Evolutionary conservation across 352 stramenopile species (phyloP).

Genomic region (Pythium folliculosum): DNA sequence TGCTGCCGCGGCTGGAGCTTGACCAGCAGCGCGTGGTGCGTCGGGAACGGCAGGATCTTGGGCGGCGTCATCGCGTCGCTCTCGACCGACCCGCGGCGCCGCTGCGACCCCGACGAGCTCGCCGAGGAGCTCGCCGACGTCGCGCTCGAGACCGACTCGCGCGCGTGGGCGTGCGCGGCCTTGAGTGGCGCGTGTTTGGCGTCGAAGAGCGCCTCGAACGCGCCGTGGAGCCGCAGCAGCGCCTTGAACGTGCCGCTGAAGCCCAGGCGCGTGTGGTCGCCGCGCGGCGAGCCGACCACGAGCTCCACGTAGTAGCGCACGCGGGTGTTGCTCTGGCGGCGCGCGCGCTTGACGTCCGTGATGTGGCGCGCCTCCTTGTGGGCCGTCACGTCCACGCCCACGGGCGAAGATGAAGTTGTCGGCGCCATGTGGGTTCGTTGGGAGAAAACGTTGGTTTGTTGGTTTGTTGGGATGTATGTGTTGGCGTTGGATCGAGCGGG

Average conservation of each 20-base stretch:
- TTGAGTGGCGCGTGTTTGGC: conserved; percentile 35
- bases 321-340: conserved; percentile 41
- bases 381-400: conserved; percentile 62
- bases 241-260: conserved; percentile 69
- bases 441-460: background rate
- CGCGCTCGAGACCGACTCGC: conserved; percentile 45
- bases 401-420: conserved; percentile 4
- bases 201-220: conserved; percentile 43
- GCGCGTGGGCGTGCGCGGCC: conserved; percentile 11
- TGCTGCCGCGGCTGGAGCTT: conserved; percentile 46
- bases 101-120: conserved; percentile 34
- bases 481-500: background rate
- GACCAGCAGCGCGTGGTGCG: conserved; percentile 42
- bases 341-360: conserved; percentile 39
- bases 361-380: conserved; percentile 67
- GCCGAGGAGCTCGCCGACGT: conserved; percentile 45
- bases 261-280: conserved; percentile 55
- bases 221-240: conserved; percentile 51
- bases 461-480: background rate
- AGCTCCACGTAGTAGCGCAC: conserved; percentile 79
- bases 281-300: conserved; percentile 50
- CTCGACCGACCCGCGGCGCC: conserved; percentile 24
- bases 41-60: conserved; percentile 29
- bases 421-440: conserved; percentile 4
- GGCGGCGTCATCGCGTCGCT: background rate